Evolutionary conservation across 768 basidiomycete genomes (phyloP), one percentile per base, ranked within the genome.

Genomic region (Mrakia blollopis): DNA sequence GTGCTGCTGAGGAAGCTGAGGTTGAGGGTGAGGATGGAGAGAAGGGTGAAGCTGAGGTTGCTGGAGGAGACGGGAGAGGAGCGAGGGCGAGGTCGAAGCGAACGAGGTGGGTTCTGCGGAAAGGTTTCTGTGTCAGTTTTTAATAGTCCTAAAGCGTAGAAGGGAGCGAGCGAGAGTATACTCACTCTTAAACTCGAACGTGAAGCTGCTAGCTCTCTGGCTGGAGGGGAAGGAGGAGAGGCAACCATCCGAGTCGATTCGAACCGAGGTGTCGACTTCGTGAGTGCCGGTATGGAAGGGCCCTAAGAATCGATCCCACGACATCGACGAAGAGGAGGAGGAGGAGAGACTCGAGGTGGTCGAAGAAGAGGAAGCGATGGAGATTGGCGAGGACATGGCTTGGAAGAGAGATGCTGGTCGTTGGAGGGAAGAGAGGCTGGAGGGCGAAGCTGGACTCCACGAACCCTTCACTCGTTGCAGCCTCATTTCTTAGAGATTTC

Each of bases 231-330:
- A 14, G 37, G 30, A 67, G 35, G 16, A 67, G 65, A 68, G 65
- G 35, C 23, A 23, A 41, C 35, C 65, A 3, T 39, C 65, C 21
- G 65, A 39, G n/a, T 39, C 65, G 39, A 68, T 23, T 41, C 65
- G 35, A n/a, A 44, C 9, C 8, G 25, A 25, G 14, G 35, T 39
- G 9, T 37, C 35, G 65, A 44, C 18, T 13, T 35, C 35, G 21
- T 68, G 65, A 3, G 65, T 68, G 0, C 65, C 65, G 7, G 35
- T 2, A 7, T 35, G 25, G 37, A 68, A 68, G 3, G 65, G 65
- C 23, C 14, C 9, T 39, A 68, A 39, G 65, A 68, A 44, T 25
- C 65, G 65, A 41, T 68, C 65, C 65, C 65, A 68, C 21, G 63
- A 65, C 21, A 30, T 28, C 16, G 63, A 65, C 16, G 63, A 30